phyloP scores from a whole-genome alignment of 176 grass and related monocot genomes.

The Tillandsia leiboldiana region DNA sequence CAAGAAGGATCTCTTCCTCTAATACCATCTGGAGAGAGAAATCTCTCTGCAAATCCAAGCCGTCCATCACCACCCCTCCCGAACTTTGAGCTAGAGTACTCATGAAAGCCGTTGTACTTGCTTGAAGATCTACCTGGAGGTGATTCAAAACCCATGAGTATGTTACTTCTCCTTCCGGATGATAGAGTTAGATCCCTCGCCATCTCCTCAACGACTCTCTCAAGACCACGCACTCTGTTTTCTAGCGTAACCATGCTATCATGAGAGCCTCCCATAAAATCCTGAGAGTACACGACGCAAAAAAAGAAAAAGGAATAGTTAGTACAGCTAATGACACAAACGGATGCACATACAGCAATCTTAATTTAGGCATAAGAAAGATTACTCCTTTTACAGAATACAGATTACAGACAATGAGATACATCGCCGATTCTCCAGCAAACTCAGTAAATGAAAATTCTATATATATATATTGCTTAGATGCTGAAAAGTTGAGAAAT shows the following conservation, averaged over 20 bases:
- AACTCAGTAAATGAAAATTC: too few species aligned
- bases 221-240: constrained; percentile 85
- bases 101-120: constrained; percentile 79
- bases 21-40: constrained; percentile 45
- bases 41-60: constrained; percentile 51
- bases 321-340: not conserved
- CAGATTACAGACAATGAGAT: too few species aligned
- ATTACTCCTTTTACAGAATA: not conserved
- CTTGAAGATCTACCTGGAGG: constrained; percentile 66
- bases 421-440: too few species aligned
- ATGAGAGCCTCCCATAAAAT: constrained; percentile 96
- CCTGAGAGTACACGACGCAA: constrained; percentile 37
- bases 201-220: constrained; percentile 94
- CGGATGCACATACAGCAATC: not conserved
- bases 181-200: constrained; percentile 70
- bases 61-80: constrained; percentile 49
- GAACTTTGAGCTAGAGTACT: constrained; percentile 73
- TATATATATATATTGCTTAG: not conserved
- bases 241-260: constrained; percentile 94
- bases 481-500: not conserved
- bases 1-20: constrained; percentile 50
- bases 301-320: not conserved
- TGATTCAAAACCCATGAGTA: constrained; percentile 48
- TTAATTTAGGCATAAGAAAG: not conserved
- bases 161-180: constrained; percentile 54